phyloP scores from a whole-genome alignment of 345 rosid species.

The Bruguiera sexangula region DNA sequence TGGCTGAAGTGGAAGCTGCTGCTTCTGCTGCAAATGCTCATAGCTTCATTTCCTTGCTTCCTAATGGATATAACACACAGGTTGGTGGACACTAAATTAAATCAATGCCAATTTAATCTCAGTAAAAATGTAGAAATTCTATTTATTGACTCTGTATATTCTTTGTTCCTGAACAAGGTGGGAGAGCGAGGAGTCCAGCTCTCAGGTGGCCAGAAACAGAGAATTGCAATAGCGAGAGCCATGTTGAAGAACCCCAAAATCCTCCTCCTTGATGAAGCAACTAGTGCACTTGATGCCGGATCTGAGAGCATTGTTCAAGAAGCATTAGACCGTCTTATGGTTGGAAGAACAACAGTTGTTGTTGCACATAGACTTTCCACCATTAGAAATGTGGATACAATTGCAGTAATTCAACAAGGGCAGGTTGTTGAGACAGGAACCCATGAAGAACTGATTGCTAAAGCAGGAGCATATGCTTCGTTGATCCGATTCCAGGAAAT shows the following conservation, averaged over 20 bases:
- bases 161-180: slow-evolving; percentile 42
- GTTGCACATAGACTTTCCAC: slow-evolving; percentile 4
- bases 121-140: not conserved
- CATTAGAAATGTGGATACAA: not conserved
- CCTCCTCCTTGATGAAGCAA: slow-evolving; percentile 3
- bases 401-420: slow-evolving; percentile 3
- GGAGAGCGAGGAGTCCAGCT: slow-evolving; percentile 58
- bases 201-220: slow-evolving; percentile 5
- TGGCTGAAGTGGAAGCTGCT: slow-evolving; percentile 89
- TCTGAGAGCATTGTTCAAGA: slow-evolving; percentile 6
- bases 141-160: not conserved
- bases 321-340: slow-evolving; percentile 2
- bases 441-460: slow-evolving; percentile 69
- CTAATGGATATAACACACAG: slow-evolving; percentile 90
- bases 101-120: not conserved
- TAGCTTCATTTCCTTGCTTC: slow-evolving; percentile 84
- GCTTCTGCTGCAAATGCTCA: slow-evolving; percentile 91
- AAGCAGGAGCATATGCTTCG: slow-evolving; percentile 81
- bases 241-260: not conserved
- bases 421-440: slow-evolving; percentile 8
- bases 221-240: slow-evolving; percentile 9
- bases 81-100: slow-evolving; percentile 29
- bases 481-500: slow-evolving; percentile 90
- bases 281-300: slow-evolving; percentile 3
- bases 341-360: not conserved